Evolutionary conservation across 73 alveolate species (phyloP).

Genomic region (Symbiodinium natans): DNA sequence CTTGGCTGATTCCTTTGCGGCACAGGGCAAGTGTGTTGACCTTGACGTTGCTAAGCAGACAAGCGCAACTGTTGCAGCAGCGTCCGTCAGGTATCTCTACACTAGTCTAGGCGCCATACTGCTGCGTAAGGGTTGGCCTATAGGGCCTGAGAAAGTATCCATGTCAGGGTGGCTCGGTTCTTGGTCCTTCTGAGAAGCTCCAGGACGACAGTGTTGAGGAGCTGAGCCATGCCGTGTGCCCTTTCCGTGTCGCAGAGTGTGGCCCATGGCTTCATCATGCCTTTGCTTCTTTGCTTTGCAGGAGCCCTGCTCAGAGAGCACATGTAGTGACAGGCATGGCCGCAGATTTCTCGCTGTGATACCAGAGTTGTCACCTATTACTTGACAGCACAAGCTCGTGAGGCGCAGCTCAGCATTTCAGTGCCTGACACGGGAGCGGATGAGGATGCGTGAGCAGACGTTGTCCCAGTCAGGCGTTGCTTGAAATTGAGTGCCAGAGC

Average conservation of each 20-base stretch:
- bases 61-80: too few relatives aligned
- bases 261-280: too few relatives aligned
- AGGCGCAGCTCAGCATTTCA: slow-evolving; percentile 61
- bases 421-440: slow-evolving; percentile 56
- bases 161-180: not conserved
- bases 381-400: not conserved
- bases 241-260: too few relatives aligned
- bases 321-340: not conserved
- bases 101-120: too few relatives aligned
- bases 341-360: too few relatives aligned
- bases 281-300: too few relatives aligned
- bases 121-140: not conserved
- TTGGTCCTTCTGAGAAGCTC: slow-evolving; percentile 13
- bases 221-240: not conserved
- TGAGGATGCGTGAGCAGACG: slow-evolving; percentile 10
- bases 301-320: not conserved
- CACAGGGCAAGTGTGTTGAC: too few relatives aligned
- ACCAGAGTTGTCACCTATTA: too few relatives aligned
- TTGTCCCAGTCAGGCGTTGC: not conserved
- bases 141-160: not conserved
- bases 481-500: not conserved
- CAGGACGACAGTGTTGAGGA: not conserved
- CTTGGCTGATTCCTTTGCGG: too few relatives aligned
- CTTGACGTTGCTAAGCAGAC: too few relatives aligned
- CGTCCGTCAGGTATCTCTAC: too few relatives aligned